Evolutionary conservation across 768 basidiomycete genomes (phyloP), one percentile per base, ranked within the genome.

Genomic region (Myochromella boudieri): DNA sequence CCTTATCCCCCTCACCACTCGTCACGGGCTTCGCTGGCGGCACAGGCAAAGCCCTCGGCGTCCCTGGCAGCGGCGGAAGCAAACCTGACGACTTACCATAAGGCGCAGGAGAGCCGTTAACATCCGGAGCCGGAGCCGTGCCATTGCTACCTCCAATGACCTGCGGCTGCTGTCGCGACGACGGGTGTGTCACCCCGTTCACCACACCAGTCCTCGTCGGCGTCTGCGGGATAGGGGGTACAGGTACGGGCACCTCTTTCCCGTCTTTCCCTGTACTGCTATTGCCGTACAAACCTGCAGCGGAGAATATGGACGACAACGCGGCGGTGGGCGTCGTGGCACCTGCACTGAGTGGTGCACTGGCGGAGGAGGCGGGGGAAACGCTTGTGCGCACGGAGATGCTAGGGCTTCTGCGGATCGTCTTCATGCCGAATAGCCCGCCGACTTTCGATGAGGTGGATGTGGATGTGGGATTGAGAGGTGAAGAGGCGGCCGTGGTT

Each of bases 371-470:
- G n/a, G n/a, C n/a, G n/a, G 29, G 32, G 9, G 22, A 6, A 17
- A 42, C 20, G 25, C 33, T 40, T 9, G 48, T 24, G 53, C 53
- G 45, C 42, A 53, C 26, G 53, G 59, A 11, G 42, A 44, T 28
- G 49, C 44, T 48, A 4, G 49, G 37, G 4, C 43, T 17, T 31
- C 40, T 48, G 37, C 47, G 47, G 34, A 60, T 50, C 21, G 33
- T 44, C 37, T 68, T 68, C 14, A 59, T 39, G n/a, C n/a, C n/a
- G 51, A 41, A 14, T 63, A 64, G 20, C 22, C 42, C 42, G 22
- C 49, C 24, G 14, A 20, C 22, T 24, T 53, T 53, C n/a, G 56
- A 41, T 10, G 48, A 40, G 21, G 37, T 20, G 26, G 42, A 22
- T 2, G 42, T 28, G 8, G 48, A 42, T 40, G 51, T 37, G 20